phyloP scores from a whole-genome alignment of 2,329 filamentous ascomycete genomes.

The Alternaria postmessia region DNA sequence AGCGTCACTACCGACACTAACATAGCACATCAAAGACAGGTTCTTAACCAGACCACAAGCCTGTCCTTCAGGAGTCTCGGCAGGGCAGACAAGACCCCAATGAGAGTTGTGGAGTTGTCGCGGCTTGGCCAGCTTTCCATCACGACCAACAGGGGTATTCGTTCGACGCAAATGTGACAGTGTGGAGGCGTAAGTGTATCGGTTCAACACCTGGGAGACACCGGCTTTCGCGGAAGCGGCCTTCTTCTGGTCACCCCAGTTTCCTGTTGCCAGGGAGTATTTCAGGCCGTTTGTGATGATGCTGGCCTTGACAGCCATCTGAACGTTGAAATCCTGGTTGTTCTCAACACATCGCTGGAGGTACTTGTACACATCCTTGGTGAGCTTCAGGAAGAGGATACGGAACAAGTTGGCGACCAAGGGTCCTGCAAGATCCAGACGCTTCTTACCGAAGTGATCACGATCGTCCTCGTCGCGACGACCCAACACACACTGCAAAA shows the following conservation, averaged over 20 bases:
- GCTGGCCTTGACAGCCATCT: conserved; percentile 86
- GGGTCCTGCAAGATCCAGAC: conserved; percentile 91
- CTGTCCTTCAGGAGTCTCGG: conserved; percentile 97
- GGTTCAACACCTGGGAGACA: conserved; percentile 96
- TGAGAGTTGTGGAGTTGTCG: conserved; percentile 98
- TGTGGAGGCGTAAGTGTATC: conserved; percentile 96
- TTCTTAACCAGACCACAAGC: conserved; percentile 99
- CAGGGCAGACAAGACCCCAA: conserved; percentile 96
- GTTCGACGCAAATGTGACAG: conserved; percentile 96
- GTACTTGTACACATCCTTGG: conserved; percentile 88
- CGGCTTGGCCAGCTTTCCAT: conserved; percentile 97
- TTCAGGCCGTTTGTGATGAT: conserved; percentile 94
- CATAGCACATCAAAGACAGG: conserved; percentile 95
- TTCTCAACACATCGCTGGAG: conserved; percentile 91
- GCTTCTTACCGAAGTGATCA: conserved; percentile 99
- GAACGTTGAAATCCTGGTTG: conserved; percentile 87
- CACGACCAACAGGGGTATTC: conserved; percentile 96
- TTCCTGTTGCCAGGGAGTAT: conserved; percentile 95
- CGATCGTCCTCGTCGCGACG: conserved; percentile 94
- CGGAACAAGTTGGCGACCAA: conserved; percentile 97
- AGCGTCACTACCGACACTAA: conserved; percentile 91
- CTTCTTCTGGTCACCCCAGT: conserved; percentile 99
- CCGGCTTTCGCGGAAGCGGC: conserved; percentile 92
- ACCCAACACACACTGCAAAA: conserved; percentile 91
- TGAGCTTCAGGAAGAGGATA: conserved; percentile 87